Conservation (phyloP, 345 rosid species). For the Populus tremula region DNA sequence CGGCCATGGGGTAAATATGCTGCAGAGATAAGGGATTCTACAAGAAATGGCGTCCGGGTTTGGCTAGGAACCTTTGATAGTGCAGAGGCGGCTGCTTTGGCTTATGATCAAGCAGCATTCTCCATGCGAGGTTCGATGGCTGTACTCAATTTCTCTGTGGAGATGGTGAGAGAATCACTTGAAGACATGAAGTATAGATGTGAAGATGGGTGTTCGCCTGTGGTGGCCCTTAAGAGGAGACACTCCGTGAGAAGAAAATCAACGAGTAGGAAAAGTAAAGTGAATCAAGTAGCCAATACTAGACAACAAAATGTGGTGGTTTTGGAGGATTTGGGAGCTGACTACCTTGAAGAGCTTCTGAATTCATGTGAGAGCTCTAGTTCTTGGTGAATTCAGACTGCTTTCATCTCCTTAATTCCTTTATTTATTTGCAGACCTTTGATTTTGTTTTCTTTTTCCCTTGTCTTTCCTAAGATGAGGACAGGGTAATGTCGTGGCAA, state of each 20-base stretch:
- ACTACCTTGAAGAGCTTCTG: conserved; percentile 40
- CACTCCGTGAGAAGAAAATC: conserved; percentile 44
- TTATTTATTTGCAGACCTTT: not conserved
- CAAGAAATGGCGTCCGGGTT: conserved; percentile 41
- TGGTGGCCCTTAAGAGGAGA: conserved; percentile 36
- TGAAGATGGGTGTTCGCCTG: conserved; percentile 49
- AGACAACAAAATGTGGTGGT: conserved; percentile 28
- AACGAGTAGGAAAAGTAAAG: conserved; percentile 6
- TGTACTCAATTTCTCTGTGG: conserved; percentile 43
- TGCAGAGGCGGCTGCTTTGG: conserved; percentile 48
- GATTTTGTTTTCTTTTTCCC: not conserved
- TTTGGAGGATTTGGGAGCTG: conserved; percentile 43
- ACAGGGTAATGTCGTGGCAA: not conserved
- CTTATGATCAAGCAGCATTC: conserved; percentile 48
- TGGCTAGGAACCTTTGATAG: conserved; percentile 51
- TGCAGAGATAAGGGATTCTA: conserved; percentile 49
- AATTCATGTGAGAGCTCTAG: conserved; percentile 21
- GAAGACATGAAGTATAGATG: conserved; percentile 29
- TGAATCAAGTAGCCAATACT: not conserved
- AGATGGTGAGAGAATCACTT: conserved; percentile 41
- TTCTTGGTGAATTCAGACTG: conserved; percentile 14
- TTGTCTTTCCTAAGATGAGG: not conserved
- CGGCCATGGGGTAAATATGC: conserved; percentile 57
- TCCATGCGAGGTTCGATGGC: conserved; percentile 44
- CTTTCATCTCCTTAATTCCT: not conserved